These are phyloP conservation scores for Mycena indigotica DNA, from an alignment of 768 basidiomycete species.

Conservation along the genomic window DNA sequence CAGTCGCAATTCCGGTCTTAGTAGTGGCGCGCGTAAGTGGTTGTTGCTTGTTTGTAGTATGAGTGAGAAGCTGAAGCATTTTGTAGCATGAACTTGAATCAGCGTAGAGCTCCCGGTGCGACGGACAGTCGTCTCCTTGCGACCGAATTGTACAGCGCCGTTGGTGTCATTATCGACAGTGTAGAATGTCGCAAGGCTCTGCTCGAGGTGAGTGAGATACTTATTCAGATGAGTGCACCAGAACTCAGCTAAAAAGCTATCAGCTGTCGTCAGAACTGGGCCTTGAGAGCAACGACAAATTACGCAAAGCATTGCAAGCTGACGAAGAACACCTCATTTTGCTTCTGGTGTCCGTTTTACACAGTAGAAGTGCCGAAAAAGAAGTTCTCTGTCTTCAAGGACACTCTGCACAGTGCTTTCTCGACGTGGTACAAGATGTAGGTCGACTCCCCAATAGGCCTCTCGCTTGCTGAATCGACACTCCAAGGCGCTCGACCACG, in stretches of 20 bases:
- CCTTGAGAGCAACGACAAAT: not conserved
- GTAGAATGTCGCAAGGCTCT: slow-evolving; percentile 6
- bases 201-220: not conserved
- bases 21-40: too few species aligned
- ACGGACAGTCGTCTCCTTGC: not conserved
- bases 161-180: slow-evolving; percentile 8
- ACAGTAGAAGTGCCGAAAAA: not conserved
- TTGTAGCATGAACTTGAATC: not conserved
- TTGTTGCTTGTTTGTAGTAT: too few species aligned
- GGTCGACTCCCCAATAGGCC: too few species aligned
- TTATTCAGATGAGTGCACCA: not conserved
- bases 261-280: slow-evolving; percentile 1
- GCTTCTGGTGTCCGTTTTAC: not conserved
- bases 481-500: not conserved
- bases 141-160: not conserved
- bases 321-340: slow-evolving; percentile 1
- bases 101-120: not conserved
- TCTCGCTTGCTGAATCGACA: not conserved
- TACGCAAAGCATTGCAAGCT: not conserved
- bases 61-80: not conserved
- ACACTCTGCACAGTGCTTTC: not conserved
- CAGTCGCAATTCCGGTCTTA: too few species aligned
- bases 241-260: not conserved
- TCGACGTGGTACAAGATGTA: slow-evolving; percentile 1
- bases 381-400: not conserved